phyloP scores from a whole-genome alignment of 2,329 filamentous ascomycete species.

The Fusarium avenaceum region DNA sequence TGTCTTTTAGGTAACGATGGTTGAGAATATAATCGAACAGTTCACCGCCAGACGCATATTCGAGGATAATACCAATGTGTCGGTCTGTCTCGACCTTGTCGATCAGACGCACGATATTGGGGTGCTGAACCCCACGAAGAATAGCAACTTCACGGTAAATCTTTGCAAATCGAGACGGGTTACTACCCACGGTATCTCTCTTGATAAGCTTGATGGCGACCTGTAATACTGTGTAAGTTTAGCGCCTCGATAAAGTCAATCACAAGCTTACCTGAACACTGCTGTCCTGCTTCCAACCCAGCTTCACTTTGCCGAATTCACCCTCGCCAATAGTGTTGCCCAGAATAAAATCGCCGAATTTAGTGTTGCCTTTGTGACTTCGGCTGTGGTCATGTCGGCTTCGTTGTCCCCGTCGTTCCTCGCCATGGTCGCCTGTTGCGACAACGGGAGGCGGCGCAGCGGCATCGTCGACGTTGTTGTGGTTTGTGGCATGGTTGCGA shows the following conservation, averaged over 20 bases:
- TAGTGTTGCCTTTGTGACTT: slow-evolving; percentile 75
- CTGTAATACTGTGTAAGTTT: slow-evolving; percentile 57
- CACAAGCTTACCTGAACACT: slow-evolving; percentile 75
- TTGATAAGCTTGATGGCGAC: slow-evolving; percentile 99
- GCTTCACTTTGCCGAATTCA: slow-evolving; percentile 98
- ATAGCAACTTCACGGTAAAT: slow-evolving; percentile 98
- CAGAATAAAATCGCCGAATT: slow-evolving; percentile 95
- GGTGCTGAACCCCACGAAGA: slow-evolving; percentile 86
- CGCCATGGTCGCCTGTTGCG: slow-evolving; percentile 59
- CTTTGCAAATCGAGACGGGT: slow-evolving; percentile 91
- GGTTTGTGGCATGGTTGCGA: slow-evolving; percentile 44
- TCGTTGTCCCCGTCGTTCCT: slow-evolving; percentile 64
- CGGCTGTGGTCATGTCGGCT: slow-evolving; percentile 71
- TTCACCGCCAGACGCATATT: slow-evolving; percentile 97
- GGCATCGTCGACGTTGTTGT: slow-evolving; percentile 55
- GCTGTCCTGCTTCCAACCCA: slow-evolving; percentile 97
- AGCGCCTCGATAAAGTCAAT: neutral
- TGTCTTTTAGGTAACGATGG: slow-evolving; percentile 95
- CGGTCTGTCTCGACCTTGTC: slow-evolving; percentile 99
- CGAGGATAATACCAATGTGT: slow-evolving; percentile 97
- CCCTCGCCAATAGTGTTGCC: slow-evolving; percentile 97
- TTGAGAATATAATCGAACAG: slow-evolving; percentile 99
- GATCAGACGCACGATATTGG: slow-evolving; percentile 95
- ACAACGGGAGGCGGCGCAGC: slow-evolving; percentile 62
- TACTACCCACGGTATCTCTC: slow-evolving; percentile 87